Percentiles rank a stretch among this genome's conserved stretches.
Evolutionary conservation across 2,329 filamentous ascomycete genomes (phyloP).

Genomic region (Cladophialophora chaetospira): DNA sequence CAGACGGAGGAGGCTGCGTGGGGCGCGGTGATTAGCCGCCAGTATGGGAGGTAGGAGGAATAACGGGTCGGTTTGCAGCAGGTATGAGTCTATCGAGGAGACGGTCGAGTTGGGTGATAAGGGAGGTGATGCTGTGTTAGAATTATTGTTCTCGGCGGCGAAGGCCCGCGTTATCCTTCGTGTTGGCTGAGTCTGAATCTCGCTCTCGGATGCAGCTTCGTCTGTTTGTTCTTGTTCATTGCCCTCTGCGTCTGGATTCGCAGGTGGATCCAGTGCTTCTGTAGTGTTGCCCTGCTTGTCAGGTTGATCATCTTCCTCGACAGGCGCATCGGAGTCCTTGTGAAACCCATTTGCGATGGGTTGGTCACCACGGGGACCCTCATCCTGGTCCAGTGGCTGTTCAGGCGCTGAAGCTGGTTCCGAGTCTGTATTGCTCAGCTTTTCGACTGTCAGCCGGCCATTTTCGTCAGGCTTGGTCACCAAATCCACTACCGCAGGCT

Average conservation of each 20-base stretch:
- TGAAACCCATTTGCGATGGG: constrained; percentile 21
- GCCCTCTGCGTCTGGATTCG: constrained; percentile 28
- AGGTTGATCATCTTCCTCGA: not conserved
- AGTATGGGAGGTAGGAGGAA: constrained; percentile 55
- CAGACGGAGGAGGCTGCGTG: constrained; percentile 52
- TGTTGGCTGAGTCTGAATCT: constrained; percentile 43
- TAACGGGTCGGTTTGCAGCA: constrained; percentile 54
- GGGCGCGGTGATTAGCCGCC: constrained; percentile 57
- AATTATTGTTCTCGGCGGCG: constrained; percentile 44
- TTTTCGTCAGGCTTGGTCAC: not conserved
- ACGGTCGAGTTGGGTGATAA: constrained; percentile 37
- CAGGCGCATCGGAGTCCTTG: not conserved
- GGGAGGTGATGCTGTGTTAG: constrained; percentile 33
- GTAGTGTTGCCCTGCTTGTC: not conserved
- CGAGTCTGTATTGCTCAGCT: not conserved
- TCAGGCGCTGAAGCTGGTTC: too few species aligned
- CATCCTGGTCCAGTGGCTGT: not conserved
- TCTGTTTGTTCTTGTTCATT: constrained; percentile 15
- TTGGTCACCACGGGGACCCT: not conserved
- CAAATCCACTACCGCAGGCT: not conserved
- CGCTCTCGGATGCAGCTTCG: constrained; percentile 16
- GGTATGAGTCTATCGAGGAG: constrained; percentile 44
- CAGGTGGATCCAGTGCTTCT: constrained; percentile 7
- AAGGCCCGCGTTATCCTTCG: constrained; percentile 50
- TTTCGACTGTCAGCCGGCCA: not conserved